Evolutionary conservation across 139 green algal genomes (phyloP).

Genomic region (Micractinium conductrix): DNA sequence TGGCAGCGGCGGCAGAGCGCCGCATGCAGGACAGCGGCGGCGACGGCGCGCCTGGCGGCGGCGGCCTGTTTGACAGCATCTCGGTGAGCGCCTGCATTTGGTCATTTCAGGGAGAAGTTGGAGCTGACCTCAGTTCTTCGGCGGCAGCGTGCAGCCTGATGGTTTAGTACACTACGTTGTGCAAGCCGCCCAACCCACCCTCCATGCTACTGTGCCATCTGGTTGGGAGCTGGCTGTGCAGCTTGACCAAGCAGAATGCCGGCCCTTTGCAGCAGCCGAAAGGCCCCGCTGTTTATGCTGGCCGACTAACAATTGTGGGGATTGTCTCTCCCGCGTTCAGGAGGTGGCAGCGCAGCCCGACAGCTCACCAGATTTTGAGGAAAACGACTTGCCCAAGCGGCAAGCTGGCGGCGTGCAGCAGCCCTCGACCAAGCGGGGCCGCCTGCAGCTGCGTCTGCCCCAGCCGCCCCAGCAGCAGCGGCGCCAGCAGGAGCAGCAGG

Average conservation of each 20-base stretch:
- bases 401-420: too few species aligned
- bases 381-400: not conserved
- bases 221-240: too few species aligned
- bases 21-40: not conserved
- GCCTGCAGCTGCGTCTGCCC: too few species aligned
- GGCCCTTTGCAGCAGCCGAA: too few species aligned
- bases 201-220: not conserved
- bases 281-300: too few species aligned
- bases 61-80: not conserved
- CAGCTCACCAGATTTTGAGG: not conserved
- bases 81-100: not conserved
- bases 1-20: not conserved
- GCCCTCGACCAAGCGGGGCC: too few species aligned
- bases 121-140: not conserved
- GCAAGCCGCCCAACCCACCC: too few species aligned
- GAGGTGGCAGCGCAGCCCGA: not conserved
- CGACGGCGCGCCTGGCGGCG: not conserved
- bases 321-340: not conserved
- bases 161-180: not conserved
- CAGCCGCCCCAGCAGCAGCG: not conserved
- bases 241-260: too few species aligned
- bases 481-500: not conserved
- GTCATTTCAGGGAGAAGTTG: not conserved
- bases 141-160: not conserved
- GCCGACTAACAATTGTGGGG: too few species aligned